A percentile compares a stretch with the other conserved stretches of the same genome.
These are phyloP conservation scores for Xylaria sp. DNA, from an alignment of 2,329 filamentous ascomycete genomes.

Conservation along the genomic window DNA sequence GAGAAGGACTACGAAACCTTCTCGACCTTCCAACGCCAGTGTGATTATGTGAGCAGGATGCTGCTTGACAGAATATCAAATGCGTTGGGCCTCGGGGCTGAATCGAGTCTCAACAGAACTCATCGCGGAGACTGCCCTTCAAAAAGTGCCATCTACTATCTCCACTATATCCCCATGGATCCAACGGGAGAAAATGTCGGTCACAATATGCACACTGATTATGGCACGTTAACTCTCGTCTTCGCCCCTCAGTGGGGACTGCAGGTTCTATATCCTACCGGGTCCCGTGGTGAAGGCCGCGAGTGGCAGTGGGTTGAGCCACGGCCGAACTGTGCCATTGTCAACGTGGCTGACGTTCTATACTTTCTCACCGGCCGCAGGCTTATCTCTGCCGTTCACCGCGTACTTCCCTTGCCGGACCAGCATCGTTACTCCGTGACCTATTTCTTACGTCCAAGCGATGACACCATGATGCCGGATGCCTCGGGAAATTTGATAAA, in stretches of 20 bases:
- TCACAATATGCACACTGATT: slow-evolving; percentile 19
- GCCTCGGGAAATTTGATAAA: slow-evolving; percentile 11
- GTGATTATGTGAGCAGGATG: slow-evolving; percentile 12
- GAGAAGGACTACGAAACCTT: slow-evolving; percentile 10
- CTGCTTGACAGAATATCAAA: slow-evolving; percentile 6
- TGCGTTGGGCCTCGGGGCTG: slow-evolving; percentile 1
- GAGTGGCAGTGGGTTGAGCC: slow-evolving; percentile 19
- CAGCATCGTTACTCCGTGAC: slow-evolving; percentile 21
- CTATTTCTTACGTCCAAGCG: slow-evolving; percentile 30
- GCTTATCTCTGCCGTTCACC: slow-evolving; percentile 18
- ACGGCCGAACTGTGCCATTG: slow-evolving; percentile 6
- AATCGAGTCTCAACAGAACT: slow-evolving; percentile 5
- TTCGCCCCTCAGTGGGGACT: slow-evolving; percentile 14
- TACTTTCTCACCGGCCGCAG: slow-evolving; percentile 18
- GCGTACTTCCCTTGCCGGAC: slow-evolving; percentile 19
- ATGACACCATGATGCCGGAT: slow-evolving; percentile 15
- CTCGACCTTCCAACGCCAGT: slow-evolving; percentile 14
- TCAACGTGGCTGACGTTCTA: slow-evolving; percentile 31
- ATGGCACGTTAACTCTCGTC: slow-evolving; percentile 13
- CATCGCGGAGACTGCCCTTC: slow-evolving; percentile 14
- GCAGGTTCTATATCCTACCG: slow-evolving; percentile 9
- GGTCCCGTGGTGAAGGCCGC: neutral
- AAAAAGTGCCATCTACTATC: slow-evolving; percentile 7
- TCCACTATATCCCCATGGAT: slow-evolving; percentile 10
- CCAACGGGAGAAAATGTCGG: slow-evolving; percentile 5